Conservation (phyloP, 2,329 filamentous ascomycete species). For the Metarhizium robertsii region DNA sequence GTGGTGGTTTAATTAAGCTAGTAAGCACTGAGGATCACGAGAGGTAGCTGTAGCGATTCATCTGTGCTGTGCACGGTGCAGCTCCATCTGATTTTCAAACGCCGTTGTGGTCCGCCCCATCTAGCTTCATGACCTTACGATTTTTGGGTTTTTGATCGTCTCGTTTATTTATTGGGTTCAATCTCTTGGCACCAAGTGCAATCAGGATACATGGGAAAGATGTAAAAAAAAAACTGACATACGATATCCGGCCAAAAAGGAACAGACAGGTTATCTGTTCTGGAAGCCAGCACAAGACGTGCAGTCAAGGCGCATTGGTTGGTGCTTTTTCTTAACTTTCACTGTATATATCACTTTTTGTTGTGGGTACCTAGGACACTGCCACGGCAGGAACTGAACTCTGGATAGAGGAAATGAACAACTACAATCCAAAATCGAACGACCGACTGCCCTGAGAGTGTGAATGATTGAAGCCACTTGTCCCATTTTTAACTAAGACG, state of each 20-base stretch:
- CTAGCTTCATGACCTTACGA: constrained; percentile 5
- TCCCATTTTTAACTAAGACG: too few relatives aligned
- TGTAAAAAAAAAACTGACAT: background rate
- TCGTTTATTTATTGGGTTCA: background rate
- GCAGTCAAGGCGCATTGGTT: background rate
- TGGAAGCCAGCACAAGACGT: background rate
- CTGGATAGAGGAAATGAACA: too few relatives aligned
- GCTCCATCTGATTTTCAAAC: background rate
- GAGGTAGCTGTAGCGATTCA: background rate
- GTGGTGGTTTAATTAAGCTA: constrained; percentile 37
- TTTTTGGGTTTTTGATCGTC: background rate
- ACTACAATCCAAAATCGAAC: too few relatives aligned
- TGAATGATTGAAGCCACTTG: too few relatives aligned
- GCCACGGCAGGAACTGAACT: background rate
- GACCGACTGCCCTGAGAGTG: too few relatives aligned
- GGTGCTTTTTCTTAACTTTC: background rate
- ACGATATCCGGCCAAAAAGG: background rate
- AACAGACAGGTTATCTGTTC: background rate
- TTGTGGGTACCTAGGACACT: background rate
- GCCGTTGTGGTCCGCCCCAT: background rate
- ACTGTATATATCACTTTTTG: background rate
- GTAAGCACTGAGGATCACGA: background rate
- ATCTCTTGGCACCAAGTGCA: background rate
- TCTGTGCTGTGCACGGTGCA: constrained; percentile 9
- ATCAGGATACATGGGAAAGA: background rate